Conservation (phyloP, 257 asterid genomes). For the Verbascum thapsus region DNA sequence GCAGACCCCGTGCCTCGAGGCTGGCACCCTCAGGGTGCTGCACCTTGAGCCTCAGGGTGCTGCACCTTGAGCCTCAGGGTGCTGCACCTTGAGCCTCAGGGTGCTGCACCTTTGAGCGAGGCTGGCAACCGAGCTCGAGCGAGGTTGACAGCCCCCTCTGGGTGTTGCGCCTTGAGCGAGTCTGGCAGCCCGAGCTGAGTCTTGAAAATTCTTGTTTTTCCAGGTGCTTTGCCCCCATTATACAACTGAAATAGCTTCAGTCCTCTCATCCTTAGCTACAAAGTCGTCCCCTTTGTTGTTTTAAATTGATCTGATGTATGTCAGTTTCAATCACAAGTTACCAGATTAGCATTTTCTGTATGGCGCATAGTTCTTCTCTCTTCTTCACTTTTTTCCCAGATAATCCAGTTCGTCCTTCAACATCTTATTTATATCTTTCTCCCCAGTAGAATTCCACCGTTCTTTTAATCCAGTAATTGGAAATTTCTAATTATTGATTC, state of each 20-base stretch:
- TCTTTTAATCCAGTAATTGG: background rate
- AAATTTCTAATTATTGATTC: background rate
- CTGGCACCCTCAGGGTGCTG: no score
- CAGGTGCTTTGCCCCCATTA: background rate
- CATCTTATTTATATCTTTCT: background rate
- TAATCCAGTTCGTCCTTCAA: background rate
- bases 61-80: no score
- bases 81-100: no score
- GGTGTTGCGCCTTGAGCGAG: no score
- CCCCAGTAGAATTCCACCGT: background rate
- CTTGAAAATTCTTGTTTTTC: background rate
- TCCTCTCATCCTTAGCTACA: background rate
- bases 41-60: no score
- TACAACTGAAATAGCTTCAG: constrained; percentile 1
- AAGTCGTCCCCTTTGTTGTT: background rate
- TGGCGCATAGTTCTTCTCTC: background rate
- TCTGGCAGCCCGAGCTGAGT: no score
- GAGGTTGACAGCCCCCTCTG: no score
- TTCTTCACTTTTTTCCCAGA: constrained; percentile 15
- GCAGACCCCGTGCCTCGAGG: no score
- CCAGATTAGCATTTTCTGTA: background rate
- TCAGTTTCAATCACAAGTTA: constrained; percentile 2
- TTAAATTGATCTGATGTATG: constrained; percentile 9
- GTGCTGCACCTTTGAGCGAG: no score
- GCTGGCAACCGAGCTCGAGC: no score